Conservation (phyloP, 805 yeast genomes). For the Priceomyces melissophilus region DNA sequence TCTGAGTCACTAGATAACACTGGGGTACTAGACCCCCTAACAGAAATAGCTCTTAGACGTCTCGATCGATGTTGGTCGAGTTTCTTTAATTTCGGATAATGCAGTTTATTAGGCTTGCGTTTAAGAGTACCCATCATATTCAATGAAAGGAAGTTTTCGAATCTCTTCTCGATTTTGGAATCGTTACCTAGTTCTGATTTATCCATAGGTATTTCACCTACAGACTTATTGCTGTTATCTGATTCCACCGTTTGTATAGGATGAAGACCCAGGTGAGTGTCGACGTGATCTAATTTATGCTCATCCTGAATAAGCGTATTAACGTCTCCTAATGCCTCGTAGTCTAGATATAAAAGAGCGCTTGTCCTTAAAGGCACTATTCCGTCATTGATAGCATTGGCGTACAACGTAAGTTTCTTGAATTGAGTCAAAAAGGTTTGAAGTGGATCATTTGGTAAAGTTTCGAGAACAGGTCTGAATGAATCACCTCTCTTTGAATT, state of each 20-base stretch:
- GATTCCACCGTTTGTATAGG: constrained; percentile 9
- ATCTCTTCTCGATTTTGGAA: constrained; percentile 6
- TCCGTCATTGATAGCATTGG: constrained; percentile 45
- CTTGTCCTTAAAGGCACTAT: constrained; percentile 44
- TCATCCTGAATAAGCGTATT: constrained; percentile 20
- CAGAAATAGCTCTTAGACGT: not conserved
- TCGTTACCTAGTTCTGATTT: constrained; percentile 7
- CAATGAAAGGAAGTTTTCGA: constrained; percentile 16
- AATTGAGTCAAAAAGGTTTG: constrained; percentile 26
- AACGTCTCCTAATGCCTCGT: constrained; percentile 40
- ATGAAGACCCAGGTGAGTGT: constrained; percentile 2
- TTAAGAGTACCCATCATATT: constrained; percentile 9
- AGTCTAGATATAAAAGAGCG: constrained; percentile 40
- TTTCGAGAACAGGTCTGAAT: constrained; percentile 34
- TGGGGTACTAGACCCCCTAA: constrained; percentile 1
- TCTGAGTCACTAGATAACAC: not conserved
- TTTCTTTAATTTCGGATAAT: not conserved
- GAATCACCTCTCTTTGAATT: constrained; percentile 10
- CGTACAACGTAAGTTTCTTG: constrained; percentile 35
- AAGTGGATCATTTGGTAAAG: constrained; percentile 40
- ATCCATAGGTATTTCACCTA: constrained; percentile 34
- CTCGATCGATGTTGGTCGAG: not conserved
- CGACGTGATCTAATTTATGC: constrained; percentile 1
- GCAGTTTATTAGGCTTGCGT: not conserved
- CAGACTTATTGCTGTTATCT: constrained; percentile 11